Percentiles rank a stretch among this genome's conserved stretches.
Evolutionary conservation across 495 filamentous ascomycete species (phyloP).

Genomic region (Xylaria scruposa): DNA sequence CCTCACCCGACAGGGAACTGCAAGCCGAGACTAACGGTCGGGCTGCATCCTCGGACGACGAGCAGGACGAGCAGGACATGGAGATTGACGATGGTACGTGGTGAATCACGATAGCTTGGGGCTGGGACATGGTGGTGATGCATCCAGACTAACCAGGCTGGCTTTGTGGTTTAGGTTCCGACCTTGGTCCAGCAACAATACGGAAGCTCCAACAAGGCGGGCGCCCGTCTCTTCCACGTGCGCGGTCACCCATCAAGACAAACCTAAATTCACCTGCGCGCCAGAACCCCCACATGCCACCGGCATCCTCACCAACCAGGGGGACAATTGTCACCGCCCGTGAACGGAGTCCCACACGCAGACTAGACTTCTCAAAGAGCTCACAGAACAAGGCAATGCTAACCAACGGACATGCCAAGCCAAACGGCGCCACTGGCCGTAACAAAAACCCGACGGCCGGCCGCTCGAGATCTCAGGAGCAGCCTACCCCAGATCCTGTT

Average conservation of each 20-base stretch:
- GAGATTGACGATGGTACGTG: conserved; percentile 43
- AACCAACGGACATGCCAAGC: conserved; percentile 36
- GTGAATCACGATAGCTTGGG: conserved; percentile 4
- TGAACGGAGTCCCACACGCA: conserved; percentile 40
- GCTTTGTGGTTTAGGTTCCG: conserved; percentile 32
- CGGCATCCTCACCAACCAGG: conserved; percentile 50
- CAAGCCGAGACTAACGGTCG: conserved; percentile 40
- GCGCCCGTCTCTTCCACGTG: conserved; percentile 50
- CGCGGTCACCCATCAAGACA: conserved; percentile 62
- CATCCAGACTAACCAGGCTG: conserved; percentile 24
- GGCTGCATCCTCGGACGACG: conserved; percentile 34
- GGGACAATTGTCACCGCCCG: conserved; percentile 38
- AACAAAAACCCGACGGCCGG: conserved; percentile 28
- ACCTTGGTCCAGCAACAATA: conserved; percentile 41
- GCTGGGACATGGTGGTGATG: background rate
- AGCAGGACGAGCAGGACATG: conserved; percentile 45
- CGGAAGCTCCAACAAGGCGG: conserved; percentile 34
- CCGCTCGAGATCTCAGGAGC: conserved; percentile 30
- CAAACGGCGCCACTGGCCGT: conserved; percentile 29
- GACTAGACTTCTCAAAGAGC: conserved; percentile 49
- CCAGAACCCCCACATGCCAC: conserved; percentile 53
- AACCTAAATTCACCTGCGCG: conserved; percentile 62
- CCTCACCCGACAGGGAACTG: conserved; percentile 75
- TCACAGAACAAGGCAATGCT: conserved; percentile 25
- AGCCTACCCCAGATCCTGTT: conserved; percentile 25